These are phyloP conservation scores for Alternaria atra DNA, from an alignment of 2,329 filamentous ascomycete genomes.

Conservation along the genomic window DNA sequence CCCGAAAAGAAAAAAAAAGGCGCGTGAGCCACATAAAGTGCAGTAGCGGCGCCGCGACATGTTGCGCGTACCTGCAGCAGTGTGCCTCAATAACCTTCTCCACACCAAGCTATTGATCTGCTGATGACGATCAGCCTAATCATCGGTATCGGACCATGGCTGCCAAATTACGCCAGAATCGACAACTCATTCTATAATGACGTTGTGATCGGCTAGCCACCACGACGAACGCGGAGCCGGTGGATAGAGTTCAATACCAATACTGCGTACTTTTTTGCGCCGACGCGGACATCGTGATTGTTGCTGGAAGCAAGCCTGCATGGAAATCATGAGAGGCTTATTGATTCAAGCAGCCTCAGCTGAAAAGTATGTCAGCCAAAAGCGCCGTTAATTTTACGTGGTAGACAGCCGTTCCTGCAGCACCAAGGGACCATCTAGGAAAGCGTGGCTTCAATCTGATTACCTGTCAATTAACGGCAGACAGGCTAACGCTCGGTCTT, in stretches of 20 bases:
- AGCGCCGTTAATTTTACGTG: background rate
- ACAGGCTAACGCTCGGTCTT: constrained; percentile 22
- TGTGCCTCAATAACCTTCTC: constrained; percentile 18
- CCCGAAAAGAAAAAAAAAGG: constrained; percentile 9
- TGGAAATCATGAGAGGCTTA: constrained; percentile 11
- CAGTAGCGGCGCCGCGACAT: constrained; percentile 21
- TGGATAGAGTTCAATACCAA: constrained; percentile 21
- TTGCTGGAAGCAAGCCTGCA: background rate
- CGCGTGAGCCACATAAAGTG: constrained; percentile 36
- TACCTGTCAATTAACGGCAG: constrained; percentile 34
- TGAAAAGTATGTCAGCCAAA: background rate
- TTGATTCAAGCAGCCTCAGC: constrained; percentile 4
- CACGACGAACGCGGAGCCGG: background rate
- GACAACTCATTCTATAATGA: background rate
- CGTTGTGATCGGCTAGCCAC: constrained; percentile 5
- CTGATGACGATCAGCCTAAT: constrained; percentile 7
- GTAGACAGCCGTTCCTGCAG: constrained; percentile 2
- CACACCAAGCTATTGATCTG: constrained; percentile 9
- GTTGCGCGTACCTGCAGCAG: constrained; percentile 48
- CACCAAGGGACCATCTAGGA: background rate
- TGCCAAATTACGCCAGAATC: background rate
- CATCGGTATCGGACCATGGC: background rate
- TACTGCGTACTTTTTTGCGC: constrained; percentile 3
- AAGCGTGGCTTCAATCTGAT: constrained; percentile 16
- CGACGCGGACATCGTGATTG: background rate